These are phyloP conservation scores for Tilletia setariae DNA, from an alignment of 1,284 basidiomycete genomes.

Conservation along the genomic window DNA sequence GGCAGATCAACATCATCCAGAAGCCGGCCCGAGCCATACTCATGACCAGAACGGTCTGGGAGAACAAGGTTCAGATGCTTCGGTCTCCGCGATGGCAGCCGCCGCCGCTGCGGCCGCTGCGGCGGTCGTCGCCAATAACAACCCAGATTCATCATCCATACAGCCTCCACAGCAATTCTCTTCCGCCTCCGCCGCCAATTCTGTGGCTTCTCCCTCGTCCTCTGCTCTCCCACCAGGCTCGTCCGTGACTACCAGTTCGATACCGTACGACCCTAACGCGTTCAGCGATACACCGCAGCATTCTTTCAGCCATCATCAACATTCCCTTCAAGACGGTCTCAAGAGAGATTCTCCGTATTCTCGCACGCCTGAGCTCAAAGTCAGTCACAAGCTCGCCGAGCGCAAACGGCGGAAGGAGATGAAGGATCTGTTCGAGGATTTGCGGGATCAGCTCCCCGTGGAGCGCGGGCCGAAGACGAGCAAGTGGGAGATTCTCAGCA, in stretches of 20 bases:
- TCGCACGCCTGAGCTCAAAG: constrained; percentile 47
- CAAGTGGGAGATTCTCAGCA: constrained; percentile 51
- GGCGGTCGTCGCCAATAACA: too few relatives aligned
- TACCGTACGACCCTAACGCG: too few relatives aligned
- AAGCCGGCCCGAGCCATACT: too few relatives aligned
- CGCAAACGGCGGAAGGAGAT: constrained; percentile 52
- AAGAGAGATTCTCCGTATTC: constrained; percentile 50
- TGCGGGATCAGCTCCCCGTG: constrained; percentile 46
- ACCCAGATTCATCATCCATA: too few relatives aligned
- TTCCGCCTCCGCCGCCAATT: too few relatives aligned
- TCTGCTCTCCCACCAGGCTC: not conserved
- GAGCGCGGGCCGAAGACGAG: constrained; percentile 50
- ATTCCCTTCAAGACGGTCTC: constrained; percentile 19
- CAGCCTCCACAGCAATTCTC: too few relatives aligned
- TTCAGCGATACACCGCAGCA: too few relatives aligned
- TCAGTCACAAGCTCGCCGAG: constrained; percentile 52
- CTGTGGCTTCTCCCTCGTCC: not conserved
- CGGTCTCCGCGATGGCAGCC: too few relatives aligned
- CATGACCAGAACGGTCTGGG: too few relatives aligned
- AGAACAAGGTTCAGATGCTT: too few relatives aligned
- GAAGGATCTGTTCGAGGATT: constrained; percentile 53
- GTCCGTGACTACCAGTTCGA: not conserved
- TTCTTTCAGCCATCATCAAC: constrained; percentile 13
- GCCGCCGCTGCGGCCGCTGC: too few relatives aligned
- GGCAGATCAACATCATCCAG: too few relatives aligned